Percentiles rank a stretch among this genome's conserved stretches.
Conservation (phyloP, 192 early-diverging fungal species). For the Rhizophagus sp. region DNA sequence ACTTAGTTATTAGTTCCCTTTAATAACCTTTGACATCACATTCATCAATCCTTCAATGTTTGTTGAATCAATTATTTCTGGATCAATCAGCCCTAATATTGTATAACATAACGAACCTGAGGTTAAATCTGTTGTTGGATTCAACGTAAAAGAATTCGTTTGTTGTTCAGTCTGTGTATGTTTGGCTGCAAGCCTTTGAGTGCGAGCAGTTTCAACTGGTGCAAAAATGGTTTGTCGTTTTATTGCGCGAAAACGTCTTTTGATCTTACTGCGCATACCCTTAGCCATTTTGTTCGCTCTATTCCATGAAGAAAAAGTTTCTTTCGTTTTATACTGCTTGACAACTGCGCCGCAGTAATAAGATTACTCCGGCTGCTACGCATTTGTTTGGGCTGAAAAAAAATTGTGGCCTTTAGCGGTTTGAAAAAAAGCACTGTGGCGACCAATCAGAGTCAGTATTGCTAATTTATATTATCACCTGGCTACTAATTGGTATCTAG, state of each 20-base stretch:
- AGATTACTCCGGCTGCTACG: too few relatives aligned
- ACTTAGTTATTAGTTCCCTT: background rate
- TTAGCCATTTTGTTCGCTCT: constrained; percentile 41
- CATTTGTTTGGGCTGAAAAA: too few relatives aligned
- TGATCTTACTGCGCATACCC: constrained; percentile 48
- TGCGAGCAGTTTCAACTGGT: constrained; percentile 55
- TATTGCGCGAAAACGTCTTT: constrained; percentile 56
- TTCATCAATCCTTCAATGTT: background rate
- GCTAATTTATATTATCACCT: too few relatives aligned
- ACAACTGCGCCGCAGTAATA: too few relatives aligned
- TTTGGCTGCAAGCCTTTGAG: constrained; percentile 42
- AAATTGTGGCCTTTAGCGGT: too few relatives aligned
- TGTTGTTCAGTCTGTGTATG: constrained; percentile 35
- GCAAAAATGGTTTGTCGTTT: constrained; percentile 57
- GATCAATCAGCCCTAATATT: background rate
- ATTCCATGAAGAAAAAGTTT: too few relatives aligned
- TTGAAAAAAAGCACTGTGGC: too few relatives aligned
- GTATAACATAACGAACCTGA: background rate
- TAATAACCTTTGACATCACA: background rate
- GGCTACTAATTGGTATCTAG: too few relatives aligned
- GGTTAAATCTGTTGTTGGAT: background rate
- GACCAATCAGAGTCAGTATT: too few relatives aligned
- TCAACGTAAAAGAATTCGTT: background rate
- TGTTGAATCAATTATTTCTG: background rate
- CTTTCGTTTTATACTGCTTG: too few relatives aligned